Conservation (phyloP, 2,329 filamentous ascomycete genomes). For the Hypoxylon rubiginosum region DNA sequence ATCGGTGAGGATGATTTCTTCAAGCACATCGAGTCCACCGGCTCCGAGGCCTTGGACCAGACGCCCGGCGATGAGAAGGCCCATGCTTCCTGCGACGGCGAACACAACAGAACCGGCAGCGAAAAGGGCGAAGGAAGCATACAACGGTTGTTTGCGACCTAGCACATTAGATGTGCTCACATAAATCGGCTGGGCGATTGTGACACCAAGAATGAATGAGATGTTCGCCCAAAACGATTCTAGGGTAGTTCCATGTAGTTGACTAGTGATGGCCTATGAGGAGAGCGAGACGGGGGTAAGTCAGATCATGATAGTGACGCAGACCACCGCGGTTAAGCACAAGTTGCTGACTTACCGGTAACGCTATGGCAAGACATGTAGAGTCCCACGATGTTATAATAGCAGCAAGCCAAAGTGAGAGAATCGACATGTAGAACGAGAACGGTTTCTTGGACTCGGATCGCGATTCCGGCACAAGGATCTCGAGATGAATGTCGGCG, state of each 20-base stretch:
- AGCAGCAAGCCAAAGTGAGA: constrained; percentile 1
- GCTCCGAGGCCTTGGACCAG: constrained; percentile 55
- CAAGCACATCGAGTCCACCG: constrained; percentile 54
- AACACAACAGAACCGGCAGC: constrained; percentile 59
- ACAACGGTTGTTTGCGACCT: constrained; percentile 49
- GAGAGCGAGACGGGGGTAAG: too few species aligned
- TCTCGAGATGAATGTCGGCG: too few species aligned
- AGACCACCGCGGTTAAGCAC: too few species aligned
- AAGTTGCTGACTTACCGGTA: constrained; percentile 43
- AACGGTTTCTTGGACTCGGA: background rate
- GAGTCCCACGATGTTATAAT: constrained; percentile 43
- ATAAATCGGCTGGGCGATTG: constrained; percentile 43
- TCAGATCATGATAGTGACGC: too few species aligned
- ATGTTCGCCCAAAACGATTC: constrained; percentile 53
- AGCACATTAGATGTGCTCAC: constrained; percentile 46
- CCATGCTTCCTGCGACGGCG: constrained; percentile 50
- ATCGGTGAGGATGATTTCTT: constrained; percentile 54
- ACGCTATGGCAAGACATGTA: constrained; percentile 41
- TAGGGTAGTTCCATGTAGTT: constrained; percentile 39
- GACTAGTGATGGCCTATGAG: constrained; percentile 42
- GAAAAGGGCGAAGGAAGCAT: constrained; percentile 51
- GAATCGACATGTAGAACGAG: constrained; percentile 1
- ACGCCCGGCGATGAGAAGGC: constrained; percentile 52
- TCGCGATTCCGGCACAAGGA: too few species aligned
- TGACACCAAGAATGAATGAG: constrained; percentile 42